Evolutionary conservation across 2,329 filamentous ascomycete genomes (phyloP), one percentile per base, ranked within the genome.

Genomic region (Elsinoe necatrix): DNA sequence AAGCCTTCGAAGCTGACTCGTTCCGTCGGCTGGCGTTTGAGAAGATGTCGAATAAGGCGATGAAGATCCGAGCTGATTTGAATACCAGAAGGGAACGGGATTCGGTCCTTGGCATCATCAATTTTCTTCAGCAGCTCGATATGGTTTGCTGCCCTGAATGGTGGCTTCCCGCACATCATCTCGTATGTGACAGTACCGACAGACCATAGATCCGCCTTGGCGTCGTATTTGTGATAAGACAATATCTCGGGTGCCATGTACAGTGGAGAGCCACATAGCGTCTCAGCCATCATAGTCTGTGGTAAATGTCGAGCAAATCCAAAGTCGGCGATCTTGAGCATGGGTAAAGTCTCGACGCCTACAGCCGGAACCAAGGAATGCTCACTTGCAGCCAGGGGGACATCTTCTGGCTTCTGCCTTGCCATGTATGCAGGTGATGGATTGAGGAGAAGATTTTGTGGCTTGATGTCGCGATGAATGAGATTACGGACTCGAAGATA

Each of bases 231-330:
- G 70, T 98, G 91, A 66, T 97, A 98, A 59, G 91, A 85, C 60
- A 98, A 77, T 61, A 98, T 98, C 73, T 98, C 93, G 3, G 93
- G 93, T 0, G 93, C 93, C 93, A 98, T 98, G 74, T 98, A 98
- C 23, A 98, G 77, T 8, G 93, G 93, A 11, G 93, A 97, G 16
- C 93, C 93, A 70, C 93, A 98, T 0, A 98, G 81, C 0, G 93
- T 98, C 70, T 98, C 93, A 9, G 93, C 93, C 61, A 98, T 79
- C 4, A 91, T 92, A 0, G 92, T 95, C 6, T 88, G 84, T 1
- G 93, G 92, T 50, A 98, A 75, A 56, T 95, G 89, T 57, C 93
- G 84, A 57, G 93, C 93, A 69, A 98, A 98, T n/a, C 93, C 93
- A 68, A 98, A 98, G 73, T 98, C 93, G 57, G 93, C 93, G 64